A percentile compares a stretch with the other conserved stretches of the same genome.
Evolutionary conservation across 2,329 filamentous ascomycete species (phyloP).

Genomic region (Mollisia scopiformis): DNA sequence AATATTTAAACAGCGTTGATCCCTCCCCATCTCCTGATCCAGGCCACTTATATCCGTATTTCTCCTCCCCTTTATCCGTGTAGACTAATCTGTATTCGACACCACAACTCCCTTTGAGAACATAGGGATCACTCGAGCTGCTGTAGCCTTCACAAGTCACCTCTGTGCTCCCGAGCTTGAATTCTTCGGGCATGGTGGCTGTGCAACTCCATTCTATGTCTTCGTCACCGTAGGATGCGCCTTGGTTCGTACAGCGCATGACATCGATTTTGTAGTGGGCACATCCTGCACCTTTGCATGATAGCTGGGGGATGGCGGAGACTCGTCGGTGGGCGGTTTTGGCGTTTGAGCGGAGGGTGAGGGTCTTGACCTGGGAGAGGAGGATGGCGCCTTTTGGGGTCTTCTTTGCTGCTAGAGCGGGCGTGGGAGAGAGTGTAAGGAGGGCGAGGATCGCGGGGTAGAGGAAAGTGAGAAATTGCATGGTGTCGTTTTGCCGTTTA

Average conservation of each 20-base stretch:
- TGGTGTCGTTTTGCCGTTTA: constrained; percentile 11
- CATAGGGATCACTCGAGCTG: constrained; percentile 74
- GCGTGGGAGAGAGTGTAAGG: constrained; percentile 31
- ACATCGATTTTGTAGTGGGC: constrained; percentile 68
- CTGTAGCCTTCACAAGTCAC: constrained; percentile 92
- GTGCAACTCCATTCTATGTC: constrained; percentile 92
- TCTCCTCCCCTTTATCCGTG: constrained; percentile 74
- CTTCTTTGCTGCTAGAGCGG: constrained; percentile 26
- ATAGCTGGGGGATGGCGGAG: constrained; percentile 75
- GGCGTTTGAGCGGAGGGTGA: constrained; percentile 73
- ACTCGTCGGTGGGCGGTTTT: constrained; percentile 78
- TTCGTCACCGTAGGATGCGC: constrained; percentile 75
- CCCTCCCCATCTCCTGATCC: constrained; percentile 24
- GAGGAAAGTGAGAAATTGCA: constrained; percentile 29
- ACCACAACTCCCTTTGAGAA: constrained; percentile 91
- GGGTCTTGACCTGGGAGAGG: constrained; percentile 69
- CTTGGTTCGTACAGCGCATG: constrained; percentile 89
- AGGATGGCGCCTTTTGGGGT: constrained; percentile 52
- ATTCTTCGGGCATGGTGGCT: constrained; percentile 60
- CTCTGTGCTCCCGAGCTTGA: constrained; percentile 80
- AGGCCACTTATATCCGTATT: constrained; percentile 51
- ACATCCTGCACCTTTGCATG: constrained; percentile 66
- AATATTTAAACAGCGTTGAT: constrained; percentile 40
- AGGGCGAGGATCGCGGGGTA: constrained; percentile 28
- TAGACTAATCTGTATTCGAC: constrained; percentile 85